Evolutionary conservation across 208 protist genomes (phyloP).

Genomic region (Leishmania tarentolae): DNA sequence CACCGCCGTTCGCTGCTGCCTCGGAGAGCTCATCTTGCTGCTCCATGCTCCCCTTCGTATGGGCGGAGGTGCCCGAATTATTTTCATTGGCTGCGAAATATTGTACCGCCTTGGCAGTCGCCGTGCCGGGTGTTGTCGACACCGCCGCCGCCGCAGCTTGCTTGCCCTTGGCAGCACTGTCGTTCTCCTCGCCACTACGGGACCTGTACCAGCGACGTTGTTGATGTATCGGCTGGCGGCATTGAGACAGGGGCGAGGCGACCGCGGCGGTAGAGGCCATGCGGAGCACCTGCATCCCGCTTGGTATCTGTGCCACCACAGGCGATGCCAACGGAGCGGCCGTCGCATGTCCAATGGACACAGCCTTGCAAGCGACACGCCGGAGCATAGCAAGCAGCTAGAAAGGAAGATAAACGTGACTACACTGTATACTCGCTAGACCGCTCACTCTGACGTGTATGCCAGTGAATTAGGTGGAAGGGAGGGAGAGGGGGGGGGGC

Average conservation of each 20-base stretch:
- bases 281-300: background rate
- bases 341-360: background rate
- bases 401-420: background rate
- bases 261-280: background rate
- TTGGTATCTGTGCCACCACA: background rate
- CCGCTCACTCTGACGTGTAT: background rate
- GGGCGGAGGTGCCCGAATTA: background rate
- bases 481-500: background rate
- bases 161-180: background rate
- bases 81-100: conserved; percentile 20
- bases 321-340: background rate
- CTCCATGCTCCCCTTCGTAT: background rate
- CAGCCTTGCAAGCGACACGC: conserved; percentile 12
- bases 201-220: conserved; percentile 22
- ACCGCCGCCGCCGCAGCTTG: conserved; percentile 10
- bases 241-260: background rate
- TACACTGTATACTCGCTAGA: background rate
- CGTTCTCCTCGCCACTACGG: conserved; percentile 18
- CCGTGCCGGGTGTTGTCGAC: conserved; percentile 8
- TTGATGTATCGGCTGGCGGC: background rate
- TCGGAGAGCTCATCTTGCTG: conserved; percentile 17
- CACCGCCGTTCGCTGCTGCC: background rate
- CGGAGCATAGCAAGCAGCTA: conserved; percentile 18
- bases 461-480: background rate
- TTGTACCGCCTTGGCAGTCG: conserved; percentile 18